Conservation (phyloP, 2,329 filamentous ascomycete genomes). For the Rasamsonia emersonii region DNA sequence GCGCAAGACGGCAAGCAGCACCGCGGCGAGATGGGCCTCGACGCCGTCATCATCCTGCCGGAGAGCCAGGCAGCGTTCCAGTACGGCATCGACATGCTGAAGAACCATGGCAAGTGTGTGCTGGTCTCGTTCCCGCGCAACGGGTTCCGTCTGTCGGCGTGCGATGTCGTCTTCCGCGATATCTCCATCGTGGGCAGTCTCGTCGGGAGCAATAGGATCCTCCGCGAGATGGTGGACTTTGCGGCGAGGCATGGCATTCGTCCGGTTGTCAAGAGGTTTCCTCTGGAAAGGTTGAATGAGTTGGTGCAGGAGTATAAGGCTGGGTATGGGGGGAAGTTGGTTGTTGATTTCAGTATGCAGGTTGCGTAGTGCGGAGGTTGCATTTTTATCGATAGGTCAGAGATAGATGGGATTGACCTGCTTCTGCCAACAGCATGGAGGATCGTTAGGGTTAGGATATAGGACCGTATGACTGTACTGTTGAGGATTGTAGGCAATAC, state of each 20-base stretch:
- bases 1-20: conserved; percentile 5
- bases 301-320: conserved; percentile 13
- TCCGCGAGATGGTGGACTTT: conserved; percentile 15
- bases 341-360: conserved; percentile 8
- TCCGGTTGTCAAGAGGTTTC: conserved; percentile 10
- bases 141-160: conserved; percentile 14
- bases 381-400: too few relatives aligned
- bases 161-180: conserved; percentile 16
- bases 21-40: conserved; percentile 34
- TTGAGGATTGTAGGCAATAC: too few relatives aligned
- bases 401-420: too few relatives aligned
- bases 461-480: too few relatives aligned
- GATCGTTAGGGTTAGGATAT: too few relatives aligned
- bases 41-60: conserved; percentile 39
- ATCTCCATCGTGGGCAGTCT: conserved; percentile 15
- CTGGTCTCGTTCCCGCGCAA: conserved; percentile 39
- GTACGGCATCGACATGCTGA: conserved; percentile 36
- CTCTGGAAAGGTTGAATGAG: conserved; percentile 13
- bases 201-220: conserved; percentile 11
- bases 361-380: too few relatives aligned
- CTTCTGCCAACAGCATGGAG: too few relatives aligned
- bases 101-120: conserved; percentile 39
- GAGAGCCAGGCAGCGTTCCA: conserved; percentile 42
- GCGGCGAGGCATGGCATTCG: conserved; percentile 11
- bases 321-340: conserved; percentile 11